A percentile compares a stretch with the other conserved stretches of the same genome.
Conservation (phyloP, 2,329 filamentous ascomycete species). For the Chaetoscypha palmicola region DNA sequence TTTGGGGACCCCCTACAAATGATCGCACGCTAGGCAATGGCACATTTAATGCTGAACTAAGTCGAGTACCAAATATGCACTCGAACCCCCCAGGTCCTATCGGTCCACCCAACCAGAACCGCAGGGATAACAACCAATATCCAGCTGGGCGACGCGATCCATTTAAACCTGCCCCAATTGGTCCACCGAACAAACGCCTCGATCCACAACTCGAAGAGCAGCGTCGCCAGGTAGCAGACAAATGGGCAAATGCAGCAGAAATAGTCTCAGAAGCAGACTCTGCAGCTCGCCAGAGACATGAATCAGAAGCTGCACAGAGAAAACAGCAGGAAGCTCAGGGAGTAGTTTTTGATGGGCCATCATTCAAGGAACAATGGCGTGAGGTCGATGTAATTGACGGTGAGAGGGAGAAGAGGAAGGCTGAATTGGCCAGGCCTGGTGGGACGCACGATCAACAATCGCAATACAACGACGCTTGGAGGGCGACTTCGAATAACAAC, state of each 20-base stretch:
- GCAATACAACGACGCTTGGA: constrained; percentile 29
- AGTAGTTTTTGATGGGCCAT: constrained; percentile 13
- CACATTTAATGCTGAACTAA: constrained; percentile 61
- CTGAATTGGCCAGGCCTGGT: constrained; percentile 13
- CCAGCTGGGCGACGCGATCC: constrained; percentile 25
- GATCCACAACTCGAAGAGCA: constrained; percentile 5
- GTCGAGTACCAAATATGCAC: constrained; percentile 33
- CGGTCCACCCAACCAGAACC: constrained; percentile 28
- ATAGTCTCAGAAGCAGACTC: constrained; percentile 23
- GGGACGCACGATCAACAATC: constrained; percentile 10
- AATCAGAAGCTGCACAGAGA: constrained; percentile 20
- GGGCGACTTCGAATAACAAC: constrained; percentile 21
- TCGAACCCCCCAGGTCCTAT: constrained; percentile 31
- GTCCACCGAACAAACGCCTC: constrained; percentile 26
- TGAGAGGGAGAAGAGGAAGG: constrained; percentile 22
- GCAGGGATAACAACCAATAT: constrained; percentile 22
- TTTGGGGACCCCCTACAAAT: constrained; percentile 65
- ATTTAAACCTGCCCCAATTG: constrained; percentile 28
- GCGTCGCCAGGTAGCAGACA: constrained; percentile 12
- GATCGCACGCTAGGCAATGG: constrained; percentile 70
- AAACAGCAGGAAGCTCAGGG: constrained; percentile 24
- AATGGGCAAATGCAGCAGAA: constrained; percentile 25
- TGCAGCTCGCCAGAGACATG: constrained; percentile 16
- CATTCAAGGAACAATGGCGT: constrained; percentile 29
- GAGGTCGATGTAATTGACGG: constrained; percentile 27